A percentile compares a stretch with the other conserved stretches of the same genome.
Conservation (phyloP, 148 eudicot species). For the Simmondsia chinensis region DNA sequence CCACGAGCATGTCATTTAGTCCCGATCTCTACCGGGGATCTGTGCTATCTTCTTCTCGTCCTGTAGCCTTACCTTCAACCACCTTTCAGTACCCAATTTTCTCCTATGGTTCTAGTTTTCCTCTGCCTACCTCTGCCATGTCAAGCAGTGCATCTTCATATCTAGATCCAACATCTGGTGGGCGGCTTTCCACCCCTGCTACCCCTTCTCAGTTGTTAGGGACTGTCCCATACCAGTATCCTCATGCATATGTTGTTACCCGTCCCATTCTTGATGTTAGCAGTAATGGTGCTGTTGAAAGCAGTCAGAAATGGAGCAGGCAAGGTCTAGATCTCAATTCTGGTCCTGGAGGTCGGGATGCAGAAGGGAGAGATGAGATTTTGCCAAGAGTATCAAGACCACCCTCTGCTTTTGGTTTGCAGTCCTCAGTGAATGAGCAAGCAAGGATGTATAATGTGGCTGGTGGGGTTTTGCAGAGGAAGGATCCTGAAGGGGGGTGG, state of each 20-base stretch:
- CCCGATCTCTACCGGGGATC: constrained; percentile 58
- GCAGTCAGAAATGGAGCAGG: constrained; percentile 40
- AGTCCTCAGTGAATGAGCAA: constrained; percentile 49
- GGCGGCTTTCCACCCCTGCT: constrained; percentile 39
- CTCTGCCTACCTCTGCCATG: constrained; percentile 42
- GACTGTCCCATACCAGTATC: constrained; percentile 54
- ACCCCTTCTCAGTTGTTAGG: constrained; percentile 64
- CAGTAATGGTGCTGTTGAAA: constrained; percentile 26
- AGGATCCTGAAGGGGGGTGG: constrained; percentile 83
- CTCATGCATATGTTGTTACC: constrained; percentile 45
- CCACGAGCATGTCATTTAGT: constrained; percentile 29
- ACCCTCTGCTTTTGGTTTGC: constrained; percentile 34
- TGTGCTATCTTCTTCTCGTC: constrained; percentile 69
- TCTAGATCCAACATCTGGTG: constrained; percentile 44
- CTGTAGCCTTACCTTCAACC: constrained; percentile 41
- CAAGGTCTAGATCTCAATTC: constrained; percentile 79
- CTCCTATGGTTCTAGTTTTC: constrained; percentile 53
- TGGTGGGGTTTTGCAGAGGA: constrained; percentile 53
- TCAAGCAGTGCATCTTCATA: constrained; percentile 49
- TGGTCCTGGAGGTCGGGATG: constrained; percentile 58
- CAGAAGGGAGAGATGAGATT: constrained; percentile 50
- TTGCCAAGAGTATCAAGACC: constrained; percentile 35
- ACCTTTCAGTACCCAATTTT: constrained; percentile 64
- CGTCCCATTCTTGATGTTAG: constrained; percentile 33
- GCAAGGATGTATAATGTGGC: constrained; percentile 39